These are phyloP conservation scores for Colletotrichum spaethianum DNA, from an alignment of 2,329 filamentous ascomycete species.

Conservation along the genomic window DNA sequence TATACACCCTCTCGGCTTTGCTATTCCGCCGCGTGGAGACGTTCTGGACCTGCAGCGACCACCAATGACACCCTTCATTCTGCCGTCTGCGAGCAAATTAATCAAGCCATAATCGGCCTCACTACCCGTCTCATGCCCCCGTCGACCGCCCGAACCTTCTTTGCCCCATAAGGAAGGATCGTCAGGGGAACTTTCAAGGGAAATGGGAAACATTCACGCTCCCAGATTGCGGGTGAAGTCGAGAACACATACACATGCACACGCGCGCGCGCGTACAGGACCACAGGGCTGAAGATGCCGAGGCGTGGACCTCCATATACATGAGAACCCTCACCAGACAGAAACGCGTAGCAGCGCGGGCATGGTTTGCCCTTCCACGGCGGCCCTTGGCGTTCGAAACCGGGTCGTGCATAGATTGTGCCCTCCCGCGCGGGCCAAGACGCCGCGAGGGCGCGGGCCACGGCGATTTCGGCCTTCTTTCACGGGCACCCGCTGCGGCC, in stretches of 20 bases:
- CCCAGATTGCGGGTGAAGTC: background rate
- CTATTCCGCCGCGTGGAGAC: background rate
- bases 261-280: background rate
- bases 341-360: background rate
- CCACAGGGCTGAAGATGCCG: conserved; percentile 3
- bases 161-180: background rate
- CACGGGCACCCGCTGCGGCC: background rate
- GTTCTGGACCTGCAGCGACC: background rate
- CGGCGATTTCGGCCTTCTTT: background rate
- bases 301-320: background rate
- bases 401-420: conserved; percentile 23
- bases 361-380: background rate
- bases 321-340: background rate
- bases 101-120: background rate
- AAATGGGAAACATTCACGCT: conserved; percentile 19
- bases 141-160: background rate
- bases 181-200: background rate
- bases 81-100: background rate
- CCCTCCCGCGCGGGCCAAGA: background rate
- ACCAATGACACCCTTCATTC: background rate
- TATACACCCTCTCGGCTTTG: background rate
- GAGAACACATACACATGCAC: background rate
- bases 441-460: background rate
- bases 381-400: conserved; percentile 7
- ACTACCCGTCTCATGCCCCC: background rate